Percentiles rank a stretch among this genome's conserved stretches.
Conservation (phyloP, 148 eudicot species). For the Amaranthus hypochondriacus region DNA sequence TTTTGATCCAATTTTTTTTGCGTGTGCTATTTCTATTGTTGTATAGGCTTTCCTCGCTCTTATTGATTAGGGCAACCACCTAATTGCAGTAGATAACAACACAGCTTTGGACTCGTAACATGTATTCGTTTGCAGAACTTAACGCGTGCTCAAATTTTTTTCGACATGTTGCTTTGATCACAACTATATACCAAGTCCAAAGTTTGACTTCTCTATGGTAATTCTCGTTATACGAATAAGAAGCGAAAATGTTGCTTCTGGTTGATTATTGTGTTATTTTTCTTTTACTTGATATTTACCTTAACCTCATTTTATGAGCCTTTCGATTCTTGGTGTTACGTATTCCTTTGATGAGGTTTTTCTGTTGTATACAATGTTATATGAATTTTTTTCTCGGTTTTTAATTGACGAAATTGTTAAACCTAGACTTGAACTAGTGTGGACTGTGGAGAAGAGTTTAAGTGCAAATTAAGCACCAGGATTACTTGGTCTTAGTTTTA, state of each 20-base stretch:
- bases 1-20: slow-evolving; percentile 20
- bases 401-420: no score
- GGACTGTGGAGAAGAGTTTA: no score
- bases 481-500: no score
- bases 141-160: background rate
- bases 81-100: slow-evolving; percentile 8
- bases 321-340: no score
- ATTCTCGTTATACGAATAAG: background rate
- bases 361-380: no score
- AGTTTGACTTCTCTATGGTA: background rate
- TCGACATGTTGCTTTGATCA: background rate
- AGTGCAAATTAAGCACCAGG: no score
- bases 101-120: background rate
- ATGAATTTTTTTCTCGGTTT: no score
- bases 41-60: slow-evolving; percentile 24
- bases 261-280: background rate
- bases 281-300: no score
- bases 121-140: slow-evolving; percentile 3
- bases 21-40: slow-evolving; percentile 14
- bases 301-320: no score
- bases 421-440: no score
- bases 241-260: background rate
- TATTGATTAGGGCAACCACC: slow-evolving; percentile 11
- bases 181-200: background rate
- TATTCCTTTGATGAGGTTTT: no score